Conservation (phyloP, 192 early-diverging fungal species). For the Coemansia sp. region DNA sequence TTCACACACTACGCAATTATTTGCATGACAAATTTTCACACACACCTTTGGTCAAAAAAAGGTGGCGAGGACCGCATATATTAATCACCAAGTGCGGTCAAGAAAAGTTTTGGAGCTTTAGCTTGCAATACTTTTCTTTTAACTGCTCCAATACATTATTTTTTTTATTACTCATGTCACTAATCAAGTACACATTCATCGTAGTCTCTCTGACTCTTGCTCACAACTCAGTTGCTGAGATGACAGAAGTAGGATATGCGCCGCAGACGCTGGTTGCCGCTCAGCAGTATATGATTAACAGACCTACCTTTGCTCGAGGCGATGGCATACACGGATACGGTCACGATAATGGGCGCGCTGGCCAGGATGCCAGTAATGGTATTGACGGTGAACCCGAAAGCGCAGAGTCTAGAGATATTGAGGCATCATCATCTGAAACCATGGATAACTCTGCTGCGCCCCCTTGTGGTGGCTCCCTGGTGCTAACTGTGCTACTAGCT, state of each 20-base stretch:
- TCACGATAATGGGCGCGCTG: slow-evolving; percentile 12
- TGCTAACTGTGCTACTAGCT: background rate
- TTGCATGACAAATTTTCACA: background rate
- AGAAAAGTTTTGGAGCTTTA: background rate
- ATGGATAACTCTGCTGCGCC: slow-evolving; percentile 19
- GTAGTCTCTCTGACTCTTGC: background rate
- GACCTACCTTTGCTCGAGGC: background rate
- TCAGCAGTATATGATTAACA: slow-evolving; percentile 40
- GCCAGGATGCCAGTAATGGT: background rate
- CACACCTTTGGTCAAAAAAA: background rate
- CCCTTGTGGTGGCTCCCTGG: background rate
- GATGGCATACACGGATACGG: background rate
- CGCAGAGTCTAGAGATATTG: background rate
- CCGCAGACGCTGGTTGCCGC: slow-evolving; percentile 35
- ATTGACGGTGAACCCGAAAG: background rate
- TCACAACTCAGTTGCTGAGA: background rate
- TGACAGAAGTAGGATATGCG: slow-evolving; percentile 42
- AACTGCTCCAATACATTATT: background rate
- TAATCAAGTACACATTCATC: background rate
- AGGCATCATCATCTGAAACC: slow-evolving; percentile 9
- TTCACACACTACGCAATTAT: background rate
- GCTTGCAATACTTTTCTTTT: background rate
- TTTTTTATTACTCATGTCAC: background rate
- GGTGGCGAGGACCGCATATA: background rate
- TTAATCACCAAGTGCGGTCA: background rate